Percentiles rank a stretch among this genome's conserved stretches.
Evolutionary conservation across 306 rosid species (phyloP).

Genomic region (Cicer cuneatum): DNA sequence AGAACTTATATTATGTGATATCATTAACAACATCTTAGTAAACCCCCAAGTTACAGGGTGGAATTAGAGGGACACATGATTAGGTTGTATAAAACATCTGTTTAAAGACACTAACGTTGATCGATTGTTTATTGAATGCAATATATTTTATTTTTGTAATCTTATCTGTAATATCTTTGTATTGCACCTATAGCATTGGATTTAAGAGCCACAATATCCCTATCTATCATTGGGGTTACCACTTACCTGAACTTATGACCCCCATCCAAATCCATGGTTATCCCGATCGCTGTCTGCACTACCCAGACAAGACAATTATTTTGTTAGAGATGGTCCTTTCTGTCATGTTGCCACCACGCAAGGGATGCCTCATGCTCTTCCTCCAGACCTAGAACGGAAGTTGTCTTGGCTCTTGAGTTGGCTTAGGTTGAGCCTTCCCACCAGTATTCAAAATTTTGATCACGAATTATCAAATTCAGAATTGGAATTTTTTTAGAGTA

Average conservation of each 20-base stretch:
- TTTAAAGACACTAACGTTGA: background rate
- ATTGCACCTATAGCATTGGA: constrained; percentile 12
- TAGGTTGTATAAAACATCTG: constrained; percentile 18
- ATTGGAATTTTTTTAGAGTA: constrained; percentile 15
- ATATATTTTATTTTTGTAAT: constrained; percentile 23
- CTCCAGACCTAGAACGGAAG: background rate
- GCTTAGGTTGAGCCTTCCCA: background rate
- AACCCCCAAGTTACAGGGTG: constrained; percentile 30
- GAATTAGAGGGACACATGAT: constrained; percentile 23
- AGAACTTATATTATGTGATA: constrained; percentile 16
- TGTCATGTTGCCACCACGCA: constrained; percentile 3
- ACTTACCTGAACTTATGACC: background rate
- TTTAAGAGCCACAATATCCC: constrained; percentile 17
- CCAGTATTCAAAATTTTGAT: background rate
- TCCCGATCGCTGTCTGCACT: constrained; percentile 3
- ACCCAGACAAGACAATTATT: background rate
- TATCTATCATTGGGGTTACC: constrained; percentile 9
- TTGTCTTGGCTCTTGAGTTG: constrained; percentile 13
- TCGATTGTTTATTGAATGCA: constrained; percentile 22
- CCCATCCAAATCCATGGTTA: constrained; percentile 1
- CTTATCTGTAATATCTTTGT: background rate
- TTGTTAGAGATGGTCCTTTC: constrained; percentile 15
- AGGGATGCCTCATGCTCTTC: constrained; percentile 6
- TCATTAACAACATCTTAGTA: constrained; percentile 1
- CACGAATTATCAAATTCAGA: constrained; percentile 7